phyloP scores from a whole-genome alignment of 495 filamentous ascomycete genomes.

The Aspergillus funiculosus region DNA sequence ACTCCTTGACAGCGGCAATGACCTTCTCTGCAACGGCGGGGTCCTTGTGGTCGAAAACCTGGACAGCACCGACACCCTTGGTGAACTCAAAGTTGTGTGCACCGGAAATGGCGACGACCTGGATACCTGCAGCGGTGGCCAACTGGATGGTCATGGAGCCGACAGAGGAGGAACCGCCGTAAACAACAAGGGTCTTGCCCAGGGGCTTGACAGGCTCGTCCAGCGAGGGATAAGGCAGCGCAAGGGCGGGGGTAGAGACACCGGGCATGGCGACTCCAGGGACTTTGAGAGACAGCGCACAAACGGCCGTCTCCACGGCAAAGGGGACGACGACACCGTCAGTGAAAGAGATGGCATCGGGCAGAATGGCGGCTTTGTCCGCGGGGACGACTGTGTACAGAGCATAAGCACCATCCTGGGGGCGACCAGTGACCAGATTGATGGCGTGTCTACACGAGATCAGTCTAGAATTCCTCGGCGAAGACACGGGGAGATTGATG shows the following conservation, averaged over 20 bases:
- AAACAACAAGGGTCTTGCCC: constrained; percentile 4
- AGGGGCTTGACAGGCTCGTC: background rate
- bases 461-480: background rate
- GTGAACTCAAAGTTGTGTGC: constrained; percentile 6
- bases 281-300: background rate
- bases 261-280: constrained; percentile 7
- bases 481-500: background rate
- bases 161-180: constrained; percentile 11
- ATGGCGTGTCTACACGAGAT: constrained; percentile 6
- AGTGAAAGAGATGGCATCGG: constrained; percentile 8
- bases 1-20: background rate
- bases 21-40: background rate
- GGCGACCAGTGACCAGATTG: constrained; percentile 11
- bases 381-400: constrained; percentile 8
- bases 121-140: constrained; percentile 1
- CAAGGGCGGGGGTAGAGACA: constrained; percentile 4
- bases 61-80: background rate
- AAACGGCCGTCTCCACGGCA: constrained; percentile 2
- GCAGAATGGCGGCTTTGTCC: constrained; percentile 12
- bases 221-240: constrained; percentile 4
- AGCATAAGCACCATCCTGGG: constrained; percentile 10
- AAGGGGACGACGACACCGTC: constrained; percentile 10
- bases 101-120: constrained; percentile 6
- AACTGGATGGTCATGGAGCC: constrained; percentile 10
- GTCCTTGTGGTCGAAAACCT: constrained; percentile 3